These are phyloP conservation scores for Betula pendula DNA, from an alignment of 306 rosid genomes.

Conservation along the genomic window DNA sequence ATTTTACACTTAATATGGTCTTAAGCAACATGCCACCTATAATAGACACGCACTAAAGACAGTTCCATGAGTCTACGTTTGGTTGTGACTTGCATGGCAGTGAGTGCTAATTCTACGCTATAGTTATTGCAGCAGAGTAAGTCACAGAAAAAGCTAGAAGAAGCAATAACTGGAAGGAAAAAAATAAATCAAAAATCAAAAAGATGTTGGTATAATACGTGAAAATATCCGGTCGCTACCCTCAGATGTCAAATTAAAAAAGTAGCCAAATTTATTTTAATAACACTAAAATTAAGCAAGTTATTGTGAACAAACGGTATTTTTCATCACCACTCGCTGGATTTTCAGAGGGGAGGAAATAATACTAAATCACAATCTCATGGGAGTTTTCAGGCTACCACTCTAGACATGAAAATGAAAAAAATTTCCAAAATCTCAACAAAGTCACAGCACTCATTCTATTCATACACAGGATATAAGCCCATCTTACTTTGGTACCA, in stretches of 20 bases:
- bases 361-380: background rate
- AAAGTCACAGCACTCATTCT: background rate
- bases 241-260: background rate
- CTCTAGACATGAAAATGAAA: background rate
- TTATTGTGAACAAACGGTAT: no score
- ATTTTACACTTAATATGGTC: background rate
- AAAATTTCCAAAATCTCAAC: background rate
- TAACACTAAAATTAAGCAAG: background rate
- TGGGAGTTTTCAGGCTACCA: background rate
- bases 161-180: background rate
- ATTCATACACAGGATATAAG: background rate
- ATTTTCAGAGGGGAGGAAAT: background rate
- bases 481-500: conserved; percentile 84
- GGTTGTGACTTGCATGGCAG: background rate
- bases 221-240: background rate
- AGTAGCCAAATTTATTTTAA: background rate
- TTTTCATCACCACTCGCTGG: background rate
- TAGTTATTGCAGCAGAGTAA: background rate
- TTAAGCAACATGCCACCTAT: background rate
- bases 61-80: background rate
- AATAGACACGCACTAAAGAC: background rate
- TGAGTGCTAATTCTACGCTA: background rate
- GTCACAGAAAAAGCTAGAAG: background rate
- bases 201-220: background rate
- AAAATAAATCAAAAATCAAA: background rate